These are phyloP conservation scores for Paecilomyces fulvus DNA, from an alignment of 2,329 filamentous ascomycete genomes.

Conservation along the genomic window DNA sequence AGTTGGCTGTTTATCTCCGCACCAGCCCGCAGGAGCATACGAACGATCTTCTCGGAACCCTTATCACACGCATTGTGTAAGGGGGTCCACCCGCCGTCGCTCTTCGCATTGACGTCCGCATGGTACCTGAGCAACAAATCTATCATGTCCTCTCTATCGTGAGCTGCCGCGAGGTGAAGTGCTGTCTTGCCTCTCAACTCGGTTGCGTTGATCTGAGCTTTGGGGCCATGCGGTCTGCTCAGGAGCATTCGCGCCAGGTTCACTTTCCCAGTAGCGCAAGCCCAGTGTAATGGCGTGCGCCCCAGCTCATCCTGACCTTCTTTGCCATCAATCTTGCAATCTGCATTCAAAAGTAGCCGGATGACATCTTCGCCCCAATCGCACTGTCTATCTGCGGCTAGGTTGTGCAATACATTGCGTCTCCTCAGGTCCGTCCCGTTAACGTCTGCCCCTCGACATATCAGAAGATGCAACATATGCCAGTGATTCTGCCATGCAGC, in stretches of 20 bases:
- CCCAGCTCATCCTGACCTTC: conserved; percentile 37
- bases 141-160: conserved; percentile 31
- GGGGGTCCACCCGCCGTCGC: conserved; percentile 46
- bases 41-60: conserved; percentile 38
- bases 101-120: conserved; percentile 39
- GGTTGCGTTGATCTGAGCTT: conserved; percentile 34
- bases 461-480: conserved; percentile 30
- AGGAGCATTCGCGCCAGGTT: conserved; percentile 43
- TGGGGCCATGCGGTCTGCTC: conserved; percentile 19
- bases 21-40: conserved; percentile 31
- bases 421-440: conserved; percentile 23
- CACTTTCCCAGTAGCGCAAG: conserved; percentile 48
- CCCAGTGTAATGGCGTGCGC: conserved; percentile 50
- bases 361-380: conserved; percentile 42
- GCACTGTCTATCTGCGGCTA: conserved; percentile 38
- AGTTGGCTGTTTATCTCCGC: conserved; percentile 31
- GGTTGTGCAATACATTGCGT: conserved; percentile 32
- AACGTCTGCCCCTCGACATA: conserved; percentile 26
- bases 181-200: conserved; percentile 39
- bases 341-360: conserved; percentile 29
- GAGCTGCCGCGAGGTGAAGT: conserved; percentile 43
- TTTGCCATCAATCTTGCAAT: conserved; percentile 33
- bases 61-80: conserved; percentile 47
- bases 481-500: conserved; percentile 37
- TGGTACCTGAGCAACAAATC: conserved; percentile 34